Percentiles rank a stretch among this genome's conserved stretches.
These are phyloP conservation scores for Capronia coronata DNA, from an alignment of 2,329 filamentous ascomycete genomes.

Conservation along the genomic window DNA sequence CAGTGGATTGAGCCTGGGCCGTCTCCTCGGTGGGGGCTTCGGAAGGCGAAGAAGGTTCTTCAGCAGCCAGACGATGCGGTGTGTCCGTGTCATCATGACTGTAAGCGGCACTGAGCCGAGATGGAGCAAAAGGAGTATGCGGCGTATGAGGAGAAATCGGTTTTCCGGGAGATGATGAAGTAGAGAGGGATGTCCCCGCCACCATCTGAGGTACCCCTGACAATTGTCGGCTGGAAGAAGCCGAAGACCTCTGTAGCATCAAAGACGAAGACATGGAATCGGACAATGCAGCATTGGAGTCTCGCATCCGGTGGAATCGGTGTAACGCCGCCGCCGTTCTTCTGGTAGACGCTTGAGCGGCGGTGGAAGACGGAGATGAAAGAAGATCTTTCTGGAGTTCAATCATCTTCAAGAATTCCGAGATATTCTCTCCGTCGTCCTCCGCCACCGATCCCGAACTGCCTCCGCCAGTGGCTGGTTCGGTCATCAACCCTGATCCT, in stretches of 20 bases:
- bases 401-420: conserved; percentile 82
- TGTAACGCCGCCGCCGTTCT: conserved; percentile 72
- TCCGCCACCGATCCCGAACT: conserved; percentile 61
- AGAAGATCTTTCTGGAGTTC: conserved; percentile 85
- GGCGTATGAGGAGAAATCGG: conserved; percentile 84
- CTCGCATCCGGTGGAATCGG: conserved; percentile 81
- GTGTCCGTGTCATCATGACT: conserved; percentile 36
- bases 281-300: conserved; percentile 79
- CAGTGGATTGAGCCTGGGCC: conserved; percentile 31
- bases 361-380: conserved; percentile 50
- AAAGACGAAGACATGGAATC: conserved; percentile 91
- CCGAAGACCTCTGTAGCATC: conserved; percentile 74
- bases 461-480: conserved; percentile 51
- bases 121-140: conserved; percentile 88
- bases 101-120: conserved; percentile 80
- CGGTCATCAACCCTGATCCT: conserved; percentile 72
- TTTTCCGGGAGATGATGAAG: conserved; percentile 83
- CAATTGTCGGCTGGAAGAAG: conserved; percentile 68
- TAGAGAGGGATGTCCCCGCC: conserved; percentile 65
- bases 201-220: conserved; percentile 57
- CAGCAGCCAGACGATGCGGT: conserved; percentile 31
- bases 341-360: conserved; percentile 63
- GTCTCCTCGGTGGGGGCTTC: conserved; percentile 36
- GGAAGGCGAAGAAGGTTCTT: conserved; percentile 30
- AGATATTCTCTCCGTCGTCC: conserved; percentile 80